A percentile compares a stretch with the other conserved stretches of the same genome.
phyloP scores from a whole-genome alignment of 1,139 yeast species.

The Scheffersomyces cryptocercus region DNA sequence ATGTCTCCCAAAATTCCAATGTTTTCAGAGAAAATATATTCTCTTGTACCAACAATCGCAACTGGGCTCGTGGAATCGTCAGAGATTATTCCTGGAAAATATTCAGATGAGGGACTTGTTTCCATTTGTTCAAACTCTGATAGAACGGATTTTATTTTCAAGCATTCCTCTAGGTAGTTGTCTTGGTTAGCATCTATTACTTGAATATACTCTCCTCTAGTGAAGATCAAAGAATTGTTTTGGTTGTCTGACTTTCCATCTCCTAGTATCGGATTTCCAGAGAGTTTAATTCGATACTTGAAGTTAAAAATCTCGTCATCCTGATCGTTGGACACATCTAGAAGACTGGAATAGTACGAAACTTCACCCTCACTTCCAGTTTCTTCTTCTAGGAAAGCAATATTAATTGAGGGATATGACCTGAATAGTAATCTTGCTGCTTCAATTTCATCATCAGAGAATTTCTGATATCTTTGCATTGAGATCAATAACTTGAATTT shows the following conservation, averaged over 20 bases:
- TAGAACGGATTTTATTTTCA: constrained; percentile 74
- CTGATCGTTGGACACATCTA: constrained; percentile 51
- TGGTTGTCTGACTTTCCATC: constrained; percentile 92
- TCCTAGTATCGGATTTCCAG: constrained; percentile 87
- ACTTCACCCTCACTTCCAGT: constrained; percentile 26
- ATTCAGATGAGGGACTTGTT: constrained; percentile 36
- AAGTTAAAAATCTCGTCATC: constrained; percentile 43
- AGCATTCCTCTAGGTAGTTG: constrained; percentile 81
- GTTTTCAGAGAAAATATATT: constrained; percentile 83
- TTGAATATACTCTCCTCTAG: constrained; percentile 85
- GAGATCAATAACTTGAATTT: constrained; percentile 72
- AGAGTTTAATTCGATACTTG: constrained; percentile 56
- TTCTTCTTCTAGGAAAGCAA: constrained; percentile 61
- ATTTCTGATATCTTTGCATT: constrained; percentile 63
- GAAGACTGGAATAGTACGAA: constrained; percentile 59
- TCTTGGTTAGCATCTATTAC: constrained; percentile 89
- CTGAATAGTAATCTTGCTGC: constrained; percentile 58
- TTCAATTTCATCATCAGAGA: constrained; percentile 51
- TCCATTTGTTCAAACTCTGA: constrained; percentile 75
- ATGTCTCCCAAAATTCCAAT: constrained; percentile 87
- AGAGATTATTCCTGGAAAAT: constrained; percentile 45
- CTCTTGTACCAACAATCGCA: constrained; percentile 87
- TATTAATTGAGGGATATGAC: constrained; percentile 61
- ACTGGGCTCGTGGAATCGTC: constrained; percentile 49
- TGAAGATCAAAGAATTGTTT: constrained; percentile 72